Conservation (phyloP, 2,329 filamentous ascomycete species). For the Penicillium sp. region DNA sequence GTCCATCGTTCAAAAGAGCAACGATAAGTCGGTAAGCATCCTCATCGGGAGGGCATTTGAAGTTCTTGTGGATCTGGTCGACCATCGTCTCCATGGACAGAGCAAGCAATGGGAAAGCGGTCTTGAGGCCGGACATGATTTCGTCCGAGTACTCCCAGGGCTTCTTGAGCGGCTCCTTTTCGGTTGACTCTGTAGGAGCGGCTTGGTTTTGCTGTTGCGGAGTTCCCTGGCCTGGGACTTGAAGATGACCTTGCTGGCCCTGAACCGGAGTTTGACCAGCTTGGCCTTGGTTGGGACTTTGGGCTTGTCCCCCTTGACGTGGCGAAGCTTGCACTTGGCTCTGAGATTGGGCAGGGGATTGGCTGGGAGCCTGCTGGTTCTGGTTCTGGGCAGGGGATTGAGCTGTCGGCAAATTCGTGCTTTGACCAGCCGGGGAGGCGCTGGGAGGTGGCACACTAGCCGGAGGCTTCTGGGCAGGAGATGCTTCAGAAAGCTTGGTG, state of each 20-base stretch:
- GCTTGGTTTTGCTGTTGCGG: constrained; percentile 29
- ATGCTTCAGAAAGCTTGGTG: constrained; percentile 44
- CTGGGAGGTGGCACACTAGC: constrained; percentile 45
- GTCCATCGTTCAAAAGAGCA: constrained; percentile 91
- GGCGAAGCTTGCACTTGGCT: constrained; percentile 25
- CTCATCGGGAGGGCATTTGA: constrained; percentile 98
- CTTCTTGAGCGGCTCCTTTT: constrained; percentile 64
- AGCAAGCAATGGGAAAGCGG: constrained; percentile 91
- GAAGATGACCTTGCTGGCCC: constrained; percentile 34
- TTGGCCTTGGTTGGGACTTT: constrained; percentile 23
- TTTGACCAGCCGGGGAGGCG: constrained; percentile 30
- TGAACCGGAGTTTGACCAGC: constrained; percentile 35
- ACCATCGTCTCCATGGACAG: constrained; percentile 99
- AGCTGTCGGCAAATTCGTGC: constrained; percentile 28
- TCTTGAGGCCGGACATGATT: constrained; percentile 93
- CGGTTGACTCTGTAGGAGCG: constrained; percentile 30
- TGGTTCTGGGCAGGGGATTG: constrained; percentile 30
- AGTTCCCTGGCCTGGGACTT: constrained; percentile 34
- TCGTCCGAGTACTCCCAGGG: constrained; percentile 98
- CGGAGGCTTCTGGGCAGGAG: constrained; percentile 49
- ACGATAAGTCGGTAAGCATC: constrained; percentile 97
- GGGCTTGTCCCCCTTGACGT: constrained; percentile 11
- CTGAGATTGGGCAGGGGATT: constrained; percentile 29
- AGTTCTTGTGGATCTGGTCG: constrained; percentile 97
- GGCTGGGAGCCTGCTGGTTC: constrained; percentile 19